phyloP scores from a whole-genome alignment of 805 yeast genomes.

The Candida maris region DNA sequence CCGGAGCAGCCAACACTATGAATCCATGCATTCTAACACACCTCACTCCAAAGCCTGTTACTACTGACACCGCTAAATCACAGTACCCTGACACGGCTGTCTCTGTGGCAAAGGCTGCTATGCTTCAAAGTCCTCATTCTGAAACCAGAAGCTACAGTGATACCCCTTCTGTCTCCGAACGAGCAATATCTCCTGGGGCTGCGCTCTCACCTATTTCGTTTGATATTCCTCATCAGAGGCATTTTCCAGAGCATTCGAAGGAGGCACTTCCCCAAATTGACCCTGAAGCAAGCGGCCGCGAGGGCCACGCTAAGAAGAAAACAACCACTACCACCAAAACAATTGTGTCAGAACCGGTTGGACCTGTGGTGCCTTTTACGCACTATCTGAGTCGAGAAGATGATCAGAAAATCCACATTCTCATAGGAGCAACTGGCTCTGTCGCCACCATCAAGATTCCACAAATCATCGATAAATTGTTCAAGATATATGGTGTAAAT shows the following conservation, averaged over 20 bases:
- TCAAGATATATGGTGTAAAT: conserved; percentile 70
- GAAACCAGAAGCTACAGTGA: no score
- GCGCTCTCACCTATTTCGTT: conserved; percentile 18
- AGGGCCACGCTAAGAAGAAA: conserved; percentile 26
- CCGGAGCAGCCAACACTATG: no score
- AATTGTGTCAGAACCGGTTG: conserved; percentile 51
- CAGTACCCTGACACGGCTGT: no score
- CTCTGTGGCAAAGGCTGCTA: no score
- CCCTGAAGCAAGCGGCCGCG: conserved; percentile 1
- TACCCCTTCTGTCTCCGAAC: no score
- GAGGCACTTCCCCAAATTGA: no score
- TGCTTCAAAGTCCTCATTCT: no score
- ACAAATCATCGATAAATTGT: conserved; percentile 78
- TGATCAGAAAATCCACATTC: conserved; percentile 81
- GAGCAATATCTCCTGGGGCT: conserved; percentile 7
- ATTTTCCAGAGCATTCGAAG: conserved; percentile 19
- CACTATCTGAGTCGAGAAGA: conserved; percentile 69
- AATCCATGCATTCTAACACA: no score
- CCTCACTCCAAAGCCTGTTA: no score
- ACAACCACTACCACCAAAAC: conserved; percentile 41
- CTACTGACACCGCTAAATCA: no score
- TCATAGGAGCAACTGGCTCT: conserved; percentile 92
- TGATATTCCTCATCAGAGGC: conserved; percentile 17
- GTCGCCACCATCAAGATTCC: conserved; percentile 96
- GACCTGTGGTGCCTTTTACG: conserved; percentile 71